Evolutionary conservation across 805 yeast genomes (phyloP).

Genomic region (Metschnikowia picachoensis): DNA sequence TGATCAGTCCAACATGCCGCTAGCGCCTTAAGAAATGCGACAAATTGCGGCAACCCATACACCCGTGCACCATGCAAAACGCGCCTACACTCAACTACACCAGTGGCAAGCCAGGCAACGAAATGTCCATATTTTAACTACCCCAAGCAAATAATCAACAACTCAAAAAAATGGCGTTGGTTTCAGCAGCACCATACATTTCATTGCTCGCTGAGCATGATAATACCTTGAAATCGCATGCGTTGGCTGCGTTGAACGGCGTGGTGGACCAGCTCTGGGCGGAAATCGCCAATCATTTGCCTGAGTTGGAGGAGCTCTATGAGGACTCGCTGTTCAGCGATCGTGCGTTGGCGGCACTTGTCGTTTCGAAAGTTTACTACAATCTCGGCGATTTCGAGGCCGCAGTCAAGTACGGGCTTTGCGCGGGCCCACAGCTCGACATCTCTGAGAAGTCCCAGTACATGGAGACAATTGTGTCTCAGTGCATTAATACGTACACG

Average conservation of each 20-base stretch:
- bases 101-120: not conserved
- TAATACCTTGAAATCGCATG: conserved; percentile 71
- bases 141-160: not conserved
- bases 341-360: conserved; percentile 80
- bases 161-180: conserved; percentile 46
- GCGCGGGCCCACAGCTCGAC: conserved; percentile 78
- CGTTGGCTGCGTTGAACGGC: conserved; percentile 73
- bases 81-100: not conserved
- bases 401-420: conserved; percentile 83
- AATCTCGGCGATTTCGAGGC: conserved; percentile 92
- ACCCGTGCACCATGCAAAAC: conserved; percentile 5
- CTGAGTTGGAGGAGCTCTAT: conserved; percentile 85
- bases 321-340: conserved; percentile 79
- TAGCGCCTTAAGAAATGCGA: too few species aligned
- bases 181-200: conserved; percentile 87
- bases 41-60: not conserved
- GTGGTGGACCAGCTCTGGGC: conserved; percentile 95
- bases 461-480: conserved; percentile 89
- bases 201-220: conserved; percentile 87
- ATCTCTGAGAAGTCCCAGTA: conserved; percentile 75
- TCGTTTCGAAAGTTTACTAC: conserved; percentile 86
- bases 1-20: too few species aligned
- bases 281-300: conserved; percentile 86
- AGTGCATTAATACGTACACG: conserved; percentile 84
- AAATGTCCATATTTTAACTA: too few species aligned